Evolutionary conservation across 169 alveolate species (phyloP), one percentile per base, ranked within the genome.

Genomic region (Cryptosporidium canis): DNA sequence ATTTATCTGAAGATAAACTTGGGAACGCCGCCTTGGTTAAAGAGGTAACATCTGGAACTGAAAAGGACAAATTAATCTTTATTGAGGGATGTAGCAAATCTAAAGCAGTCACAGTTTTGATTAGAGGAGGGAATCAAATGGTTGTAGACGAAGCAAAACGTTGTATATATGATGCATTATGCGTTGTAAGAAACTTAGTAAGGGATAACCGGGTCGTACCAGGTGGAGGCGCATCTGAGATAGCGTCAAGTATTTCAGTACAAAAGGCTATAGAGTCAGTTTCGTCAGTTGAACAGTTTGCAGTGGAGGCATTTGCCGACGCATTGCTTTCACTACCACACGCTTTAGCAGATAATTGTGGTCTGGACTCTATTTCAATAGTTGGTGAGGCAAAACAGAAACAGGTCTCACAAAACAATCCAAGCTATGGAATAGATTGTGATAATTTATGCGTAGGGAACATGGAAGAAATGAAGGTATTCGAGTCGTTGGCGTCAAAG

Each of bases 141-240:
- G 96, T 96, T 53, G 98, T 98, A 6, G 99, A 97, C 65, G 99
- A 98, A 92, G 99, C 99, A 31, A 97, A 95, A 90, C 93, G 99
- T 85, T 97, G 98, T 85, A 95, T 98, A 64, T 99, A 98, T 92
- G 99, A 98, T 92, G 99, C 99, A 29, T 90, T 97, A 39, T 98
- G 99, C 93, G 98, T 98, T 21, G 99, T 98, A 12, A 95, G 99
- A 83, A 95, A 94, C 63, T 90, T 95, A 91, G 85, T 93, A 29
- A 91, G 91, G 44, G 94, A 93, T 67, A 55, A 67, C 44, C 27
- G 85, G 6, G 96, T 98, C 3, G 97, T 97, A 24, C 97, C 98
- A 29, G 99, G 99, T 21, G 99, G 99, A 2, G 99, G 99, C 7
- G 97, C 99, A 6, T 94, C 99, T 37, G 99, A 98, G 91, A 96